These are phyloP conservation scores for Euphrasia confusa DNA, from an alignment of 257 asterid genomes.

Conservation along the genomic window DNA sequence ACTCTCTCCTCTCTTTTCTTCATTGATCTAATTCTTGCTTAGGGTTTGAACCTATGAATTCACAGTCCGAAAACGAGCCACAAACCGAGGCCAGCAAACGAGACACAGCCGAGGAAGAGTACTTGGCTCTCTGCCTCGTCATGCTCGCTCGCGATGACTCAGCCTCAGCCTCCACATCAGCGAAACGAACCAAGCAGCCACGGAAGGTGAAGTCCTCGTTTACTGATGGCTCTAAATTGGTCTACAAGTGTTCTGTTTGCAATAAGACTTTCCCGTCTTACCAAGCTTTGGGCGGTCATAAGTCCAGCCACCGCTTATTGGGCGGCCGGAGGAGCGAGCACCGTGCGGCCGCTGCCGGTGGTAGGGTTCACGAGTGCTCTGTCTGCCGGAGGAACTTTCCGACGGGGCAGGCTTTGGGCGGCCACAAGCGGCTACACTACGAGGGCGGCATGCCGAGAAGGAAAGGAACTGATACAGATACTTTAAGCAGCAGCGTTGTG, in stretches of 20 bases:
- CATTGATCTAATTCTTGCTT: no score
- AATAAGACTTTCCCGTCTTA: conserved; percentile 30
- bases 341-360: neutral
- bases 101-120: no score
- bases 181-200: no score
- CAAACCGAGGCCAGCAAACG: no score
- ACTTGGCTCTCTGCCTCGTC: no score
- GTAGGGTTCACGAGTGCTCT: conserved; percentile 32
- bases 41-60: no score
- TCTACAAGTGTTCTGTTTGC: conserved; percentile 33
- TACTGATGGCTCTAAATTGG: no score
- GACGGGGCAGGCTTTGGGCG: conserved; percentile 46
- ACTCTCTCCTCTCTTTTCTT: no score
- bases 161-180: no score
- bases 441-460: conserved; percentile 17
- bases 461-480: conserved; percentile 20
- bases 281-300: conserved; percentile 59
- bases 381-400: conserved; percentile 28
- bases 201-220: no score
- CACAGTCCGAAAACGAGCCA: no score
- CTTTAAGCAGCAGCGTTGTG: conserved; percentile 19
- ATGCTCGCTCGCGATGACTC: no score
- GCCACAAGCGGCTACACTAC: conserved; percentile 53
- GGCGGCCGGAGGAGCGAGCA: neutral
- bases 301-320: conserved; percentile 35